Percentiles rank a stretch among this genome's conserved stretches.
These are phyloP conservation scores for Schoenoplectus tabernaemontani DNA, from an alignment of 202 grass and related monocot species.

Conservation along the genomic window DNA sequence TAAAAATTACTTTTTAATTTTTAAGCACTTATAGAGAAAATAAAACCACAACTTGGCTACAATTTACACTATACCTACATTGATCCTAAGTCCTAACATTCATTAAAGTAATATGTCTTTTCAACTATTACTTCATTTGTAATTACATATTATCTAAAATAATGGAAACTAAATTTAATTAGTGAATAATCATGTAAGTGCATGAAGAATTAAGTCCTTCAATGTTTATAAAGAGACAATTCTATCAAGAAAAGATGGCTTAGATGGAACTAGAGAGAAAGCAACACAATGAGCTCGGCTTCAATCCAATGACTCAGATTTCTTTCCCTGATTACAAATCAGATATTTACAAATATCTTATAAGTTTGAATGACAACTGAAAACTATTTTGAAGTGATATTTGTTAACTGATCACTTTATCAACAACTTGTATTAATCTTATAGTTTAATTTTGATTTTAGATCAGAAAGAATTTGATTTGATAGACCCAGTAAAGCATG, in stretches of 20 bases:
- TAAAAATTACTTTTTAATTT: conserved; percentile 5
- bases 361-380: conserved; percentile 15
- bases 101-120: conserved; percentile 16
- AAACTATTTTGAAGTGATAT: background rate
- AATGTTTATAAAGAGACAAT: conserved; percentile 15
- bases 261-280: conserved; percentile 26
- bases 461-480: conserved; percentile 21
- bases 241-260: conserved; percentile 22
- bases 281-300: conserved; percentile 11
- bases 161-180: background rate
- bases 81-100: conserved; percentile 24
- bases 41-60: conserved; percentile 15
- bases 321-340: conserved; percentile 3
- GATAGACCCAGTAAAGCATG: conserved; percentile 13
- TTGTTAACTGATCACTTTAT: background rate
- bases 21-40: conserved; percentile 18
- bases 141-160: background rate
- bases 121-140: background rate
- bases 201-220: conserved; percentile 7
- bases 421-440: background rate
- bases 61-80: background rate
- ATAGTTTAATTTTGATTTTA: conserved; percentile 8
- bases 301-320: background rate
- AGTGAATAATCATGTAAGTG: conserved; percentile 12
- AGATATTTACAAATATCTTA: conserved; percentile 13